Percentiles rank a stretch among this genome's conserved stretches.
Conservation (phyloP, 768 basidiomycete genomes). For the Symmetrospora coprosmae region DNA sequence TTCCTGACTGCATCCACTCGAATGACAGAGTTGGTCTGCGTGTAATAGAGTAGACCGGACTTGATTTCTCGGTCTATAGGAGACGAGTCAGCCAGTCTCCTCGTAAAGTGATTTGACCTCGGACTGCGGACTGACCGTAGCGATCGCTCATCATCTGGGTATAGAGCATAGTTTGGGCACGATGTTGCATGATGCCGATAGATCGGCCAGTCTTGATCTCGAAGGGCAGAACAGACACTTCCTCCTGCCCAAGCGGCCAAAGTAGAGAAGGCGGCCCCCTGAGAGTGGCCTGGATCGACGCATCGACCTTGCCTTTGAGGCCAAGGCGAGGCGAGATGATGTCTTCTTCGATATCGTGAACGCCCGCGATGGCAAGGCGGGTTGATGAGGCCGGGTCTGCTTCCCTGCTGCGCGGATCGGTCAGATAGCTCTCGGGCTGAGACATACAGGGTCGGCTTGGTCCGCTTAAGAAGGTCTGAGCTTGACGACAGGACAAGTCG, state of each 20-base stretch:
- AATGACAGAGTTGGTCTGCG: slow-evolving; percentile 74
- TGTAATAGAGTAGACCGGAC: slow-evolving; percentile 82
- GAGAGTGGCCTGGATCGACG: slow-evolving; percentile 52
- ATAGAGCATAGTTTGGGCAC: slow-evolving; percentile 96
- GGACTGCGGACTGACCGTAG: slow-evolving; percentile 50
- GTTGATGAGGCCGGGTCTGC: slow-evolving; percentile 42
- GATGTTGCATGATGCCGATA: slow-evolving; percentile 68
- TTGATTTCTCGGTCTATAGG: slow-evolving; percentile 52
- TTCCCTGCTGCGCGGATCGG: slow-evolving; percentile 49
- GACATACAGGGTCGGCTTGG: neutral
- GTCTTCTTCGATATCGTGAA: slow-evolving; percentile 87
- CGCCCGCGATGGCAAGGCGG: slow-evolving; percentile 54
- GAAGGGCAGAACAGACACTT: slow-evolving; percentile 48
- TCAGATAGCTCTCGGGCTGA: slow-evolving; percentile 53
- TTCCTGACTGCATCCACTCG: slow-evolving; percentile 63
- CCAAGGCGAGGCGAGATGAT: slow-evolving; percentile 94
- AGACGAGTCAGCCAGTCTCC: neutral
- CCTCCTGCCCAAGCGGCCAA: neutral
- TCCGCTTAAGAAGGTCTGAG: neutral
- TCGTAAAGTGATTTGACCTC: too few species aligned
- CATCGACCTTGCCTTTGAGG: slow-evolving; percentile 89
- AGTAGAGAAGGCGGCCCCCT: neutral
- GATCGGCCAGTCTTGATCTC: slow-evolving; percentile 92
- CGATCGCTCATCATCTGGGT: slow-evolving; percentile 77
- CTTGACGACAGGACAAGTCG: neutral